Evolutionary conservation across 768 basidiomycete genomes (phyloP), one percentile per base, ranked within the genome.

Genomic region (Pulveroboletus ravenelii): DNA sequence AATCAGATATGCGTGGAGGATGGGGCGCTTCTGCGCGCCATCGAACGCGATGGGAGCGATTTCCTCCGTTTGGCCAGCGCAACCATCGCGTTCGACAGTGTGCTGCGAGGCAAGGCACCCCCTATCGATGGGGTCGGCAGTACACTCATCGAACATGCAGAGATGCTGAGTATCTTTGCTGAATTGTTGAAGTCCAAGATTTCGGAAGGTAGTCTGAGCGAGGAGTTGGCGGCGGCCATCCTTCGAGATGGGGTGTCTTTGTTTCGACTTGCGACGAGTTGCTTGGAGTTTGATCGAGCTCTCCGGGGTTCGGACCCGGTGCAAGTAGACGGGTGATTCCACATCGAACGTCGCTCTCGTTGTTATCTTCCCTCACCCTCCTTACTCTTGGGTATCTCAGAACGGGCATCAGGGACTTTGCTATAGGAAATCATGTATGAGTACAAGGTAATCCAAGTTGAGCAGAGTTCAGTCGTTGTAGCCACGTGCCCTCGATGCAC

Each of bases 381-480:
- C 35, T 34, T 40, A 45, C 56, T 2, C 18, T 41, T 32, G 9
- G 23, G 48, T 47, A 39, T 31, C 31, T 32, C 45, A 47, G 45
- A 47, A 2, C 20, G 4, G 20, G 20, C 20, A 23, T 39, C 25
- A 9, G 7, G 39, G 35, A 41, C 17, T 3, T 3, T 17, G 25
- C 13, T 23, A 30, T 32, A n/a, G 6, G 10, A 14, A 43, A 18
- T 40, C 14, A 1, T 43, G 41, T 50, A 50, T 44, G 27, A 14
- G 18, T 56, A 57, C 51, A 54, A 45, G 43, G 40, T 40, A 42
- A 29, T 47, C n/a, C 6, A 47, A 34, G 18, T 13, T 51, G 27
- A 12, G n/a, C 30, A 31, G 6, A 8, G 17, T 18, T 76, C 59
- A 84, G 61, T 85, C 84, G 54, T 82, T 84, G 68, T 84, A 85